phyloP scores from a whole-genome alignment of 75 land plant genomes.

The Pinus taeda region DNA sequence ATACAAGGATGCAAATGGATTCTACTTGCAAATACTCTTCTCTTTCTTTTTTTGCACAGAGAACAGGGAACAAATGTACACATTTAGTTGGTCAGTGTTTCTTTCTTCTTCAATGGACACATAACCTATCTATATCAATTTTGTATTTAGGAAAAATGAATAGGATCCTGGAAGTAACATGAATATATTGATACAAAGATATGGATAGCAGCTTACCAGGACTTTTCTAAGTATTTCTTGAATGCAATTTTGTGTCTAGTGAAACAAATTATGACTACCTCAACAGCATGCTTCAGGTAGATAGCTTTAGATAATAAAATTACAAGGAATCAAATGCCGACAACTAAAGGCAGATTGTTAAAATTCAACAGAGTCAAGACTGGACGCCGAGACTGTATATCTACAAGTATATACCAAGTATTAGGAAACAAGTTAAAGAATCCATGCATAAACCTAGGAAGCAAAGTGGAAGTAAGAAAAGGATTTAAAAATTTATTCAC shows the following conservation, averaged over 20 bases:
- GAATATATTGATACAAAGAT: not conserved
- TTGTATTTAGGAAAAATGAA: not conserved
- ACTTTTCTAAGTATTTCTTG: not conserved
- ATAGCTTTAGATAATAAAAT: not conserved
- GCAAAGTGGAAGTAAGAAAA: not conserved
- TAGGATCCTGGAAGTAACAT: not conserved
- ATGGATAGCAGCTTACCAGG: not conserved
- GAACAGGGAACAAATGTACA: no score
- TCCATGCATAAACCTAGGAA: not conserved
- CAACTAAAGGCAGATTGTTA: not conserved
- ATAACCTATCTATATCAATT: not conserved
- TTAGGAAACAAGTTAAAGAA: not conserved
- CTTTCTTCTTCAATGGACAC: no score
- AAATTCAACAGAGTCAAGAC: not conserved
- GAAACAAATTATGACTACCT: not conserved
- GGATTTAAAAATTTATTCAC: not conserved
- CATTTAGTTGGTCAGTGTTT: no score
- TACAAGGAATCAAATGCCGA: not conserved
- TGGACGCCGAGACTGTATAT: not conserved
- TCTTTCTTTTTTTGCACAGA: no score
- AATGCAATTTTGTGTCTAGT: not conserved
- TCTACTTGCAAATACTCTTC: no score
- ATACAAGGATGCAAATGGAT: no score
- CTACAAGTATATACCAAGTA: not conserved
- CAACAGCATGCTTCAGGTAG: not conserved